These are phyloP conservation scores for Corynascus novoguineensis DNA, from an alignment of 495 filamentous ascomycete genomes.

Conservation along the genomic window DNA sequence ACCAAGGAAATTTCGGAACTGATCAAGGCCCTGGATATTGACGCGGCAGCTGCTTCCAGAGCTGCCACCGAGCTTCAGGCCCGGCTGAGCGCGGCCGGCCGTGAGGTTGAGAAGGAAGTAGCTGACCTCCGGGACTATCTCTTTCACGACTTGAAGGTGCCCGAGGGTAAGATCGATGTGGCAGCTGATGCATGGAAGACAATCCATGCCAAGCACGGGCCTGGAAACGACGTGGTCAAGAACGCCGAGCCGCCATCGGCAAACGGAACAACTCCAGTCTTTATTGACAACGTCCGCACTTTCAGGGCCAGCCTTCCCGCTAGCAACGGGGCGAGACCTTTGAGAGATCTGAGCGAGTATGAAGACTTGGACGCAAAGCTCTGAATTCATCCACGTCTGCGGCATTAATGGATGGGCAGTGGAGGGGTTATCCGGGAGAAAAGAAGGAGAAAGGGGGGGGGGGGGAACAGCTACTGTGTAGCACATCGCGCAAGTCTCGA, in stretches of 20 bases:
- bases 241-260: constrained; percentile 37
- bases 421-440: neutral
- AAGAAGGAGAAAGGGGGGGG: neutral
- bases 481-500: no score
- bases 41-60: constrained; percentile 16
- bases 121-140: constrained; percentile 34
- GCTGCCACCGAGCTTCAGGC: constrained; percentile 32
- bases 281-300: constrained; percentile 67
- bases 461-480: no score
- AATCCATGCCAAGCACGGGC: constrained; percentile 47
- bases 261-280: constrained; percentile 42
- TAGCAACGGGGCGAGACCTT: constrained; percentile 62
- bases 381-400: neutral
- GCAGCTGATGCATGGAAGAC: constrained; percentile 36
- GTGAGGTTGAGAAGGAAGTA: constrained; percentile 30
- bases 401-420: neutral
- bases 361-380: constrained; percentile 78
- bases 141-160: constrained; percentile 29
- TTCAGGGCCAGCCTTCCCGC: constrained; percentile 69
- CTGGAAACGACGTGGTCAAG: constrained; percentile 33
- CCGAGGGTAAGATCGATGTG: constrained; percentile 31
- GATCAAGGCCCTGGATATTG: constrained; percentile 33
- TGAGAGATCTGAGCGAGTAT: constrained; percentile 72
- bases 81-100: constrained; percentile 30
- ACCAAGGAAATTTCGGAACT: constrained; percentile 53